These are phyloP conservation scores for Alternaria sp. DNA, from an alignment of 2,329 filamentous ascomycete genomes.

Conservation along the genomic window DNA sequence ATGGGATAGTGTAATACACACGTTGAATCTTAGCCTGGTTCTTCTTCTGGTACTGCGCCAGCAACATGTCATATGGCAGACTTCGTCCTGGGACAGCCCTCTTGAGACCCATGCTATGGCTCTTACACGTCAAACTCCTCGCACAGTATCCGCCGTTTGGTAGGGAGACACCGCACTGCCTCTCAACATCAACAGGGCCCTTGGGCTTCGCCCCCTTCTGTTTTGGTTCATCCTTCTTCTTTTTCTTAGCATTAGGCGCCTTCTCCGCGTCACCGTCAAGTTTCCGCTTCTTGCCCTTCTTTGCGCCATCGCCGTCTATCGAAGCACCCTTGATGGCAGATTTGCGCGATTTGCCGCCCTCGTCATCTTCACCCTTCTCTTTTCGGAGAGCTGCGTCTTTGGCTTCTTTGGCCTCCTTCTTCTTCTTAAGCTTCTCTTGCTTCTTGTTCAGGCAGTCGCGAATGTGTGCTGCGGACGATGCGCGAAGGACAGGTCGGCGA, in stretches of 20 bases:
- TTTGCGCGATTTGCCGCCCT: constrained; percentile 55
- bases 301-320: constrained; percentile 51
- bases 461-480: constrained; percentile 79
- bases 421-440: constrained; percentile 68
- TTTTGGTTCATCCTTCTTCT: constrained; percentile 93
- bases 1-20: constrained; percentile 59
- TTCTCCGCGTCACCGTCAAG: constrained; percentile 72
- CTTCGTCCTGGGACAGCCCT: constrained; percentile 85
- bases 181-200: constrained; percentile 91
- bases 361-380: constrained; percentile 56
- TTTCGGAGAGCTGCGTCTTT: constrained; percentile 60
- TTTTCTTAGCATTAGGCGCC: constrained; percentile 80
- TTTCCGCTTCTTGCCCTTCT: constrained; percentile 59
- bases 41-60: constrained; percentile 79
- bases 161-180: constrained; percentile 87
- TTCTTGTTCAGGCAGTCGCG: constrained; percentile 84
- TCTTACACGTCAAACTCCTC: constrained; percentile 90
- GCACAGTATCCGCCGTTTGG: constrained; percentile 88
- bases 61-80: constrained; percentile 89
- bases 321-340: constrained; percentile 52
- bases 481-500: constrained; percentile 83
- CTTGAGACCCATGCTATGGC: constrained; percentile 94
- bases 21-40: constrained; percentile 98
- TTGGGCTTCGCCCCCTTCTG: constrained; percentile 84
- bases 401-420: constrained; percentile 69